Evolutionary conservation across 1,284 basidiomycete genomes (phyloP), one percentile per base, ranked within the genome.

Genomic region (Veloboletus limbatus): DNA sequence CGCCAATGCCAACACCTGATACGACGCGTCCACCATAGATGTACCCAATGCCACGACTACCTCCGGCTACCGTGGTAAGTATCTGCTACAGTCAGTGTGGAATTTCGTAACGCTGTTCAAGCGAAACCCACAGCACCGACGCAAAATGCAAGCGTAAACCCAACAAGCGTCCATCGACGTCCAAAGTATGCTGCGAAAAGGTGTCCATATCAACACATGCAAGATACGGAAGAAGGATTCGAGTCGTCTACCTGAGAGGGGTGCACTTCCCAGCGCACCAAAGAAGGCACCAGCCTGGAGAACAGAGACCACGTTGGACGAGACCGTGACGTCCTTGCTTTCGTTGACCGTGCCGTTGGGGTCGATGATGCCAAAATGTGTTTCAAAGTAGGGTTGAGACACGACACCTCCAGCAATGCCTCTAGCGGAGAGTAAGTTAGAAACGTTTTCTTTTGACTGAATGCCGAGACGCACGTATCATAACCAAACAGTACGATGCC

Each of bases 251-350:
- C 83, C 68, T 18, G 85, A 85, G 18, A 86, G 56, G 0, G 82
- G 83, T 0, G 81, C 78, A 53, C 77, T 81, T 17, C 73, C 70
- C 6, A 91, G 60, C 11, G 88, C 83, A 38, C 89, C 88, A 58
- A 91, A 90, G 73, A 90, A 90, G 2, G 83, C 84, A 31, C 87
- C 87, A 2, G 81, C 88, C 62, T 89, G 87, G 16, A 91, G 75
- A 17, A 90, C 85, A 8, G 86, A 83, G 20, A 90, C 88, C 45
- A 86, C 75, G 55, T 83, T 82, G 38, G 73, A 75, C 8, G 76
- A 81, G 21, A 90, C 71, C 2, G 70, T 69, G 53, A 78, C 70
- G 10, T 62, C 57, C 38, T 69, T 70, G 21, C 53, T 54, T 17
- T 54, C 64, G 51, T 70, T 65, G 13, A 66, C 56, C 1, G 51